Conservation (phyloP, 768 basidiomycete species). For the Baorangia bicolor region DNA sequence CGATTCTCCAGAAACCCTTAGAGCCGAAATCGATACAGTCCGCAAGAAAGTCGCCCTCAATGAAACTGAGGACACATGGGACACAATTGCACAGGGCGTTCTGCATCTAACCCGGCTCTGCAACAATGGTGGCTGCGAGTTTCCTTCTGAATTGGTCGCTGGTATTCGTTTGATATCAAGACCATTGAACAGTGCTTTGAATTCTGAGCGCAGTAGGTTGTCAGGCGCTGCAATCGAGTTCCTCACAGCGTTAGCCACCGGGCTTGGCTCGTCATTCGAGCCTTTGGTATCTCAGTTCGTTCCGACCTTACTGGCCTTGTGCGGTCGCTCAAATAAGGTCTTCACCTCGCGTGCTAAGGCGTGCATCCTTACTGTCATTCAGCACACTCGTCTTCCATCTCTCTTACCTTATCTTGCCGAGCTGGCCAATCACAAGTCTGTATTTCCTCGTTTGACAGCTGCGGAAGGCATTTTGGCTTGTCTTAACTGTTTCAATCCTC, state of each 20-base stretch:
- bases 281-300: constrained; percentile 64
- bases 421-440: constrained; percentile 63
- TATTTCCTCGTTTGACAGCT: constrained; percentile 59
- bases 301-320: constrained; percentile 65
- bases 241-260: constrained; percentile 50
- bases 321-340: constrained; percentile 77
- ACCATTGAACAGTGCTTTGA: constrained; percentile 56
- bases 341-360: constrained; percentile 63
- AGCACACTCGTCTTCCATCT: constrained; percentile 62
- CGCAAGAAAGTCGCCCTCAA: constrained; percentile 42
- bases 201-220: constrained; percentile 72
- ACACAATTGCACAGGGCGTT: constrained; percentile 55
- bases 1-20: constrained; percentile 29
- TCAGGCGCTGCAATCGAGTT: constrained; percentile 68
- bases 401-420: constrained; percentile 62
- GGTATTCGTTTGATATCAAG: constrained; percentile 52
- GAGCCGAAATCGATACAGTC: constrained; percentile 42
- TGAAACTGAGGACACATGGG: constrained; percentile 84
- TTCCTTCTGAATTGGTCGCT: constrained; percentile 49
- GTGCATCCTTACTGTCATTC: constrained; percentile 60
- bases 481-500: constrained; percentile 75
- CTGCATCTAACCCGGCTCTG: constrained; percentile 46
- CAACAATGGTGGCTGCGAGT: constrained; percentile 52
- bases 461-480: constrained; percentile 65
- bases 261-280: constrained; percentile 63